Evolutionary conservation across 1,284 basidiomycete species (phyloP).

Genomic region (Abortiporus biennis): DNA sequence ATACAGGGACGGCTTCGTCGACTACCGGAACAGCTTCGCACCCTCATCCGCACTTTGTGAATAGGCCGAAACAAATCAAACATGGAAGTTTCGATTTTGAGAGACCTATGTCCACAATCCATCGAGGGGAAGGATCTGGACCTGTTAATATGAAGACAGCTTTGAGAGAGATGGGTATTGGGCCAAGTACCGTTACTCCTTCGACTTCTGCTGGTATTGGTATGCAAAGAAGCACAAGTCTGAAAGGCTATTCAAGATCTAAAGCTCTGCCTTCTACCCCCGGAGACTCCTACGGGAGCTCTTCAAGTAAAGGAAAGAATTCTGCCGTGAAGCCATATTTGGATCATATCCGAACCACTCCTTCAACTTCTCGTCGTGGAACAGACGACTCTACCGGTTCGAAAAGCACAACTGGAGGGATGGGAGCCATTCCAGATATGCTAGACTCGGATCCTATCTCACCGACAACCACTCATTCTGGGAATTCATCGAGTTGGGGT

Average conservation of each 20-base stretch:
- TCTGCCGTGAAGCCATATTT: not conserved
- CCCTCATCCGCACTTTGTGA: too few relatives aligned
- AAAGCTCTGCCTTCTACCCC: too few relatives aligned
- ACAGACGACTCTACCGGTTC: slow-evolving; percentile 6
- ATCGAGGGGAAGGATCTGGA: too few relatives aligned
- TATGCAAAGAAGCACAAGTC: slow-evolving; percentile 9
- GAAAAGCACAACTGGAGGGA: too few relatives aligned
- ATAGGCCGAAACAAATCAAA: slow-evolving; percentile 34
- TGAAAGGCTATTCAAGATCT: too few relatives aligned
- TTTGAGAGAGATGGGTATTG: slow-evolving; percentile 17
- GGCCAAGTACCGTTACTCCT: slow-evolving; percentile 3
- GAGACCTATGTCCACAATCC: slow-evolving; percentile 28
- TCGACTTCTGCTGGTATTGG: not conserved
- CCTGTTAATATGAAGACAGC: slow-evolving; percentile 16
- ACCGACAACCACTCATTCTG: slow-evolving; percentile 23
- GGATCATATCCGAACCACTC: not conserved
- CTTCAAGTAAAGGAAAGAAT: too few relatives aligned
- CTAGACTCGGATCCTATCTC: slow-evolving; percentile 18
- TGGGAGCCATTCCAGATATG: slow-evolving; percentile 9
- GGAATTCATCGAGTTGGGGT: slow-evolving; percentile 24
- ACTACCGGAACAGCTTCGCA: slow-evolving; percentile 9
- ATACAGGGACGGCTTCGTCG: slow-evolving; percentile 17
- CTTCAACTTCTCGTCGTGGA: slow-evolving; percentile 7
- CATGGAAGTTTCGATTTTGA: slow-evolving; percentile 75
- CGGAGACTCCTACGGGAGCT: too few relatives aligned